Evolutionary conservation across 306 rosid genomes (phyloP), one percentile per base, ranked within the genome.

Genomic region (Glycyrrhiza uralensis): DNA sequence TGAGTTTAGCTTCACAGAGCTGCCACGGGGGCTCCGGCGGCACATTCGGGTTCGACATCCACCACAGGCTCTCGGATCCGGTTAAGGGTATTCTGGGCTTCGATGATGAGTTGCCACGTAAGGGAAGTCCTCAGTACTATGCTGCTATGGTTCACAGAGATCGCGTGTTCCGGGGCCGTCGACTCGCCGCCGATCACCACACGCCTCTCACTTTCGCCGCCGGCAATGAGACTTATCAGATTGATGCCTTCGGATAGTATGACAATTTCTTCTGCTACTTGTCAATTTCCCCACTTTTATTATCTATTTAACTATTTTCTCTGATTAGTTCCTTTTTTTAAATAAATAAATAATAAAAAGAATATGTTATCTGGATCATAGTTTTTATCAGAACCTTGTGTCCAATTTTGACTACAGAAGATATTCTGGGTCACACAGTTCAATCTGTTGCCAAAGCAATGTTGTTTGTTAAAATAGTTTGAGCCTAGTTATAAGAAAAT

Each of bases 61-160:
- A 91, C 61, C 96, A 94, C 73, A 55, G 87, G 7, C 83, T 74
- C 42, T 91, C 97, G 6, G 93, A 91, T 83, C 84, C 80, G 8
- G 82, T 94, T 13, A 79, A 68, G 71, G 86, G 50, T 18, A 30
- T 91, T 77, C 51, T 91, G 6, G 86, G 85, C 26, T 15, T 51
- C 15, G 72, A 74, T 35, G 82, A 71, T 8, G 20, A 8, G 0
- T 5, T 85, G 2, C 97, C 97, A 3, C 77, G n/a, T 18, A 86
- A 82, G 65, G 93, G 97, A 1, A 87, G 70, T 30, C 71, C 81
- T 13, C 86, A 41, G 8, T 91, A 94, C 63, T 91, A 86, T 51
- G 87, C 76, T 4, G 82, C 84, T 8, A 80, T 91, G 96, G 80
- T 78, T 8, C 87, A 89, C 59, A 64, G 95, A 24, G 99, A 94